phyloP scores from a whole-genome alignment of 2,329 filamentous ascomycete genomes.

The Neophaeococcomyces mojaviensis region DNA sequence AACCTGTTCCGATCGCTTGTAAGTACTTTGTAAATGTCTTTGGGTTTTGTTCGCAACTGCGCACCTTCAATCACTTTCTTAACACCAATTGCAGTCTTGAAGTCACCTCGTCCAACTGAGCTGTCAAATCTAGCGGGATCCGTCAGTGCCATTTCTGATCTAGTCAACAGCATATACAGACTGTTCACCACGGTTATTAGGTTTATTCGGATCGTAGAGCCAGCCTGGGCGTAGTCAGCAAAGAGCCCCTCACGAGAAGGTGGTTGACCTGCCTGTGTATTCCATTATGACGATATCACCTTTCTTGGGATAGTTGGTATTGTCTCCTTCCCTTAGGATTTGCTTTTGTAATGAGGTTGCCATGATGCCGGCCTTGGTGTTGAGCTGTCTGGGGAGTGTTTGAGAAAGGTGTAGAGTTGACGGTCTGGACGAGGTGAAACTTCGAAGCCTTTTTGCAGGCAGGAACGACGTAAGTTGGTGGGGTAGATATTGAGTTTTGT shows the following conservation, averaged over 20 bases:
- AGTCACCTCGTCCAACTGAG: slow-evolving; percentile 68
- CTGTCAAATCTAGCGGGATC: slow-evolving; percentile 69
- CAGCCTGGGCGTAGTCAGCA: slow-evolving; percentile 3
- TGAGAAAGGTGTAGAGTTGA: slow-evolving; percentile 4
- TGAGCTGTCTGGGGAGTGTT: background rate
- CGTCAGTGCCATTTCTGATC: background rate
- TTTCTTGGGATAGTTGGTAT: slow-evolving; percentile 41
- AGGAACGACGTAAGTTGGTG: background rate
- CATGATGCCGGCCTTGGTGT: background rate
- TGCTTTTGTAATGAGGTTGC: slow-evolving; percentile 6
- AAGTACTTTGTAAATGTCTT: background rate
- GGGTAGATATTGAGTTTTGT: background rate
- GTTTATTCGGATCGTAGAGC: background rate
- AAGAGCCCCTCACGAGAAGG: background rate
- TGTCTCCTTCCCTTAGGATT: slow-evolving; percentile 5
- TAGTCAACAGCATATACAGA: background rate
- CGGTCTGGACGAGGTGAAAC: background rate
- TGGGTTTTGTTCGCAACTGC: background rate
- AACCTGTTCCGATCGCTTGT: background rate
- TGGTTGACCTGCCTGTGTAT: slow-evolving; percentile 33
- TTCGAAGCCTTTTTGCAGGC: background rate
- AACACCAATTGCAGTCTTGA: slow-evolving; percentile 69
- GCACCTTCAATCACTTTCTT: slow-evolving; percentile 74
- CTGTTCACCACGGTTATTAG: slow-evolving; percentile 1
- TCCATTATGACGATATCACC: slow-evolving; percentile 77